Evolutionary conservation across 2,329 filamentous ascomycete genomes (phyloP), one percentile per base, ranked within the genome.

Genomic region (Penicillium sp.): DNA sequence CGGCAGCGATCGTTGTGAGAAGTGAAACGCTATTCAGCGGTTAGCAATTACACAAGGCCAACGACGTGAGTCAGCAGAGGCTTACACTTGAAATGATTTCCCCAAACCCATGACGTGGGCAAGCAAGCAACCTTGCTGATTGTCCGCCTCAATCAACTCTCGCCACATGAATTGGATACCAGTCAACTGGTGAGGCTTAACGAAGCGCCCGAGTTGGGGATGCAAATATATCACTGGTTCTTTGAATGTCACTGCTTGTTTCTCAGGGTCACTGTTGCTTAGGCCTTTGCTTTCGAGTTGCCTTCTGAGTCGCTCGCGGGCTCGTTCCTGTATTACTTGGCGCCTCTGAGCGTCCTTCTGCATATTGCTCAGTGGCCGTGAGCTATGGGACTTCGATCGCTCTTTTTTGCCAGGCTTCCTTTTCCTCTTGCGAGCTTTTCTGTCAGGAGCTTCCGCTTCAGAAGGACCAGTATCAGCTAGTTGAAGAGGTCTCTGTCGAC

Each of bases 61-160:
- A 3, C 4, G 27, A 35, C n/a, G 7, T 12, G 8, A 32, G 7
- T n/a, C 28, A 2, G 26, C 24, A 12, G 24, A 24, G 33, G 70
- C 73, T 69, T 68, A 77, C 73, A 89, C 81, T 70, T 95, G 90
- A 84, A 95, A 89, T 0, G 90, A 94, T 71, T 95, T 96, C 12
- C 90, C 90, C 2, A 95, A 71, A 1, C 90, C 90, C 90, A 95
- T 95, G 0, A 87, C 88, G 65, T 95, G 90, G 5, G 90, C 86
- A 18, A 95, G 75, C 9, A 95, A 76, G 62, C 88, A 94, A 2
- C 90, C 90, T 66, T 90, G 83, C 13, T 77, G 76, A 4, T 73
- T 71, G 4, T 76, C 71, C 47, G 83, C 78, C 29, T 78, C 76
- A 5, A 91, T 80, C 39, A 95, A 73, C 54, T 91, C 85, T 56